Evolutionary conservation across 257 asterid species (phyloP).

Genomic region (Handroanthus guayacan): DNA sequence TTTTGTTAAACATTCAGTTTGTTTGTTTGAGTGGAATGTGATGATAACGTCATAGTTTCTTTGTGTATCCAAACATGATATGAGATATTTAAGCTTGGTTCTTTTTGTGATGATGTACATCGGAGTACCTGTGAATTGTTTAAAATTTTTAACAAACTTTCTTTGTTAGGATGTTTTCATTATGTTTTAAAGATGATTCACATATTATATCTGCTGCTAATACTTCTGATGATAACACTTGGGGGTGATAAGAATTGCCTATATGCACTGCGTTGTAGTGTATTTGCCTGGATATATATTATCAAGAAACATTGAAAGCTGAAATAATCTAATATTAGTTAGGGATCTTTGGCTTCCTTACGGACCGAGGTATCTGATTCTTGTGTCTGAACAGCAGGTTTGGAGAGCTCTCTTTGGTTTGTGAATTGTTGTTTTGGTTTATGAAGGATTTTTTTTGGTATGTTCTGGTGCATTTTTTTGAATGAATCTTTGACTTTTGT

Average conservation of each 20-base stretch:
- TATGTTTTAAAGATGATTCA: neutral
- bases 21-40: slow-evolving; percentile 17
- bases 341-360: slow-evolving; percentile 11
- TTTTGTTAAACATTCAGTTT: slow-evolving; percentile 6
- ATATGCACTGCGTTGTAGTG: neutral
- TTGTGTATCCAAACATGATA: neutral
- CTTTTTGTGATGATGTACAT: neutral
- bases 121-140: neutral
- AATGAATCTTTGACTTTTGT: slow-evolving; percentile 4
- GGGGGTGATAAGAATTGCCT: neutral
- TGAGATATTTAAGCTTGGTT: neutral
- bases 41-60: neutral
- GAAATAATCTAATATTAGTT: neutral
- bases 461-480: slow-evolving; percentile 7
- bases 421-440: slow-evolving; percentile 18
- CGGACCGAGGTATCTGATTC: slow-evolving; percentile 1
- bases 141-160: neutral
- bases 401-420: slow-evolving; percentile 16
- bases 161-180: neutral
- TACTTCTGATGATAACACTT: neutral
- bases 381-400: slow-evolving; percentile 7
- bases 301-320: neutral
- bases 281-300: neutral
- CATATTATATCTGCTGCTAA: neutral
- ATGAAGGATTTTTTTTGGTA: slow-evolving; percentile 12